phyloP scores from a whole-genome alignment of 352 stramenopile species.

The Globisporangium paroecandrum region DNA sequence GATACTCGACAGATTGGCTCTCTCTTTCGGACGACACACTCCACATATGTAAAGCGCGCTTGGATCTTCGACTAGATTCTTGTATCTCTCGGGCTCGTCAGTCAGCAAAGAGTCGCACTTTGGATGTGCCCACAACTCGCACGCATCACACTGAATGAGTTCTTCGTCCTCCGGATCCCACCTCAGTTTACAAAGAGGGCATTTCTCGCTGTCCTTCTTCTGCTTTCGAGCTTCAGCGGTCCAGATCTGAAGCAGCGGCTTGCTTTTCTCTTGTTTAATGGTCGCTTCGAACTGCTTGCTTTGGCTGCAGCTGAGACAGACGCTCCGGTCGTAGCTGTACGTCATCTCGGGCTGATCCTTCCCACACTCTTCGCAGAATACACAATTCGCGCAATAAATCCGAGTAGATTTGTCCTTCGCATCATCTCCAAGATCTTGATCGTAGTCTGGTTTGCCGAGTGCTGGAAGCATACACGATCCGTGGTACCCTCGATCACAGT shows the following conservation, averaged over 20 bases:
- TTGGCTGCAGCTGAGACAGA: slow-evolving; percentile 61
- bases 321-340: slow-evolving; percentile 60
- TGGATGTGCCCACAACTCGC: slow-evolving; percentile 82
- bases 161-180: slow-evolving; percentile 75
- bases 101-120: slow-evolving; percentile 64
- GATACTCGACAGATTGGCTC: slow-evolving; percentile 38
- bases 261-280: slow-evolving; percentile 44
- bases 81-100: slow-evolving; percentile 54
- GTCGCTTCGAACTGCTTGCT: slow-evolving; percentile 48
- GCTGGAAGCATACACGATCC: slow-evolving; percentile 44
- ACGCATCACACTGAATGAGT: slow-evolving; percentile 86
- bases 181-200: slow-evolving; percentile 66
- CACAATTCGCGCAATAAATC: slow-evolving; percentile 69
- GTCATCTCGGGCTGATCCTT: slow-evolving; percentile 39
- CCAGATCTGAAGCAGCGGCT: slow-evolving; percentile 61
- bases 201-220: slow-evolving; percentile 69
- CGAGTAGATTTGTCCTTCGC: background rate
- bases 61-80: slow-evolving; percentile 58
- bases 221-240: slow-evolving; percentile 39
- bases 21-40: slow-evolving; percentile 58
- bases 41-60: slow-evolving; percentile 75
- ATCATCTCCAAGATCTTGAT: slow-evolving; percentile 14
- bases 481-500: slow-evolving; percentile 60
- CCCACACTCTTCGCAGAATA: slow-evolving; percentile 56
- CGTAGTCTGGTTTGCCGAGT: slow-evolving; percentile 22